A percentile compares a stretch with the other conserved stretches of the same genome.
Conservation (phyloP, 805 yeast species). For the Ogataea thermomethanolica region DNA sequence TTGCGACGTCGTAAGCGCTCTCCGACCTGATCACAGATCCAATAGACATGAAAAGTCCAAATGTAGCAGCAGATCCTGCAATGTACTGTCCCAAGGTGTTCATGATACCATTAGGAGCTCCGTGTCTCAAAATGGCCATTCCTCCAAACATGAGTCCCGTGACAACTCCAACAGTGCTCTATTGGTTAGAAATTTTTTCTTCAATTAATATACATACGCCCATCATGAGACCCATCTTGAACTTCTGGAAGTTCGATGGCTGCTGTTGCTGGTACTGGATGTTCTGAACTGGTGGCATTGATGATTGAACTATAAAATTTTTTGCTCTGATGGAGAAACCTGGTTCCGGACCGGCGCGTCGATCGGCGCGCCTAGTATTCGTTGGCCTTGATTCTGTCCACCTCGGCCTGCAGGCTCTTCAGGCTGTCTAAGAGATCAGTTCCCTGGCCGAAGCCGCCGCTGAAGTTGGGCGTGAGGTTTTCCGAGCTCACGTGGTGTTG, state of each 20-base stretch:
- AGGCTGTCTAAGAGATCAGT: constrained; percentile 58
- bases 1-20: constrained; percentile 26
- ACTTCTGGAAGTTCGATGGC: constrained; percentile 90
- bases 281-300: constrained; percentile 68
- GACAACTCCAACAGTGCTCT: constrained; percentile 83
- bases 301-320: constrained; percentile 2
- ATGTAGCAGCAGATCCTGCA: constrained; percentile 94
- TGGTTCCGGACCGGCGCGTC: neutral
- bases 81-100: constrained; percentile 96
- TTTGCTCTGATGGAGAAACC: constrained; percentile 1
- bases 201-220: constrained; percentile 49
- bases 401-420: constrained; percentile 66
- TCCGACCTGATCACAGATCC: constrained; percentile 91
- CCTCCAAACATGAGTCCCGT: constrained; percentile 96
- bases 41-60: constrained; percentile 93
- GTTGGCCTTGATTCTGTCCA: constrained; percentile 46
- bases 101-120: constrained; percentile 98
- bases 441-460: constrained; percentile 11
- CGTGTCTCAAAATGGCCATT: constrained; percentile 81
- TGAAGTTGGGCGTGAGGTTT: constrained; percentile 11
- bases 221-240: constrained; percentile 98
- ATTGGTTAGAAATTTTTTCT: constrained; percentile 18
- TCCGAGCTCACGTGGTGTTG: constrained; percentile 26
- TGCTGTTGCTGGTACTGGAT: constrained; percentile 53
- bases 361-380: constrained; percentile 14